Evolutionary conservation across 2,329 filamentous ascomycete genomes (phyloP).

Genomic region (Aspergillus sp.): DNA sequence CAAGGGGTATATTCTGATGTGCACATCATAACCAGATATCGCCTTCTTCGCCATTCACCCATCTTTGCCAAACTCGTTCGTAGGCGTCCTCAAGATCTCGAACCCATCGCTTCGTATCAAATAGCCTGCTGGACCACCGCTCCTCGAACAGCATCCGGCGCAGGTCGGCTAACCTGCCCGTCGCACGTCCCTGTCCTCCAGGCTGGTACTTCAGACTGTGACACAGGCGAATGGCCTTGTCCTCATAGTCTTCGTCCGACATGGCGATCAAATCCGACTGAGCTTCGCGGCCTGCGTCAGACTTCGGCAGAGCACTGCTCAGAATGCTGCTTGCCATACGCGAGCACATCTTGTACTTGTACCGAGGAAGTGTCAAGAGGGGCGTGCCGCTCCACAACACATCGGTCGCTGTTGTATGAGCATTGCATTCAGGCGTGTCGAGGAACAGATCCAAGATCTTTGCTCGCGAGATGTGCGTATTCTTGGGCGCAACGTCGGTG

Average conservation of each 20-base stretch:
- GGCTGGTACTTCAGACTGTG: constrained; percentile 61
- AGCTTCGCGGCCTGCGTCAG: constrained; percentile 65
- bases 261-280: constrained; percentile 74
- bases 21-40: constrained; percentile 76
- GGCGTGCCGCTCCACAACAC: constrained; percentile 96
- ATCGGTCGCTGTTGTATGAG: constrained; percentile 95
- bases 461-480: constrained; percentile 87
- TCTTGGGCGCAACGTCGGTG: constrained; percentile 94
- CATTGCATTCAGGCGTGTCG: constrained; percentile 97
- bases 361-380: constrained; percentile 83
- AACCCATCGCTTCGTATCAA: constrained; percentile 91
- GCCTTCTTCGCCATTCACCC: constrained; percentile 83
- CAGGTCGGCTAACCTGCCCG: constrained; percentile 74
- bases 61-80: constrained; percentile 81
- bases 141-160: constrained; percentile 79
- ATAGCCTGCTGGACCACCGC: constrained; percentile 83
- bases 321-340: constrained; percentile 96
- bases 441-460: constrained; percentile 92
- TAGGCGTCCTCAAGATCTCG: constrained; percentile 85
- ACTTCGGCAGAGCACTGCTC: constrained; percentile 79
- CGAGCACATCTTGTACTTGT: constrained; percentile 98
- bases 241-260: constrained; percentile 82
- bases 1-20: constrained; percentile 24
- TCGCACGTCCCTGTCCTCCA: constrained; percentile 37
- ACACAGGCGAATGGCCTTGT: constrained; percentile 69